Evolutionary conservation across 352 stramenopile species (phyloP), one percentile per base, ranked within the genome.

Genomic region (Phytopythium vexans): DNA sequence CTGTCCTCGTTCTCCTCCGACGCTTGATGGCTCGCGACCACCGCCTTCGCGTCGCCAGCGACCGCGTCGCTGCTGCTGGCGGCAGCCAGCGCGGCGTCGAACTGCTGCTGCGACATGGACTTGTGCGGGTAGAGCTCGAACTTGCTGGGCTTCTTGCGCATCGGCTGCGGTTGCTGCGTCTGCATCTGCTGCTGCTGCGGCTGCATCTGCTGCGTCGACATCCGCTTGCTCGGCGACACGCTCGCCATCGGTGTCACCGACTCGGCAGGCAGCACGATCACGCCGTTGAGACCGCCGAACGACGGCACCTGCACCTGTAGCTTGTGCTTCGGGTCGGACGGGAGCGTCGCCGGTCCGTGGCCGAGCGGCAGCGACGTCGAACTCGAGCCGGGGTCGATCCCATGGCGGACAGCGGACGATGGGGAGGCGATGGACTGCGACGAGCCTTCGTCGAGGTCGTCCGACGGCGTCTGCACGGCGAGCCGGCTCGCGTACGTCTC

Each of bases 401-500:
- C 21, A 27, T 27, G 21, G 21, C 21, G 21, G 21, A 27, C 21
- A 27, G 21, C 21, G 21, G 15, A 12, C 27, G 27, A 38, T 6
- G 12, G 21, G 31, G 39, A 35, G 27, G 46, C 27, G 4, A 52
- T 49, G 4, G 50, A 27, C 43, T 63, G 64, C 0, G 37, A 5
- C 14, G 52, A 42, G 21, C 27, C 32, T 37, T 61, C 58, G 21
- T 27, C 21, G 21, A 27, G 21, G 21, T 27, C 21, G 21, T 27
- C 21, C 21, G 21, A 27, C 21, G 21, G 21, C 21, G 53, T 78
- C 45, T 83, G 74, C 36, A 83, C 58, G 34, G 81, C 71, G 33
- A 89, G 53, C 8, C 75, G 70, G 21, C 77, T 89, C 10, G 76
- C 69, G 49, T 84, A 89, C 49, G 70, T 86, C 63, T 92, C 79